Conservation (phyloP, 23 red algal species). For the Gracilaria vermiculophylla region DNA sequence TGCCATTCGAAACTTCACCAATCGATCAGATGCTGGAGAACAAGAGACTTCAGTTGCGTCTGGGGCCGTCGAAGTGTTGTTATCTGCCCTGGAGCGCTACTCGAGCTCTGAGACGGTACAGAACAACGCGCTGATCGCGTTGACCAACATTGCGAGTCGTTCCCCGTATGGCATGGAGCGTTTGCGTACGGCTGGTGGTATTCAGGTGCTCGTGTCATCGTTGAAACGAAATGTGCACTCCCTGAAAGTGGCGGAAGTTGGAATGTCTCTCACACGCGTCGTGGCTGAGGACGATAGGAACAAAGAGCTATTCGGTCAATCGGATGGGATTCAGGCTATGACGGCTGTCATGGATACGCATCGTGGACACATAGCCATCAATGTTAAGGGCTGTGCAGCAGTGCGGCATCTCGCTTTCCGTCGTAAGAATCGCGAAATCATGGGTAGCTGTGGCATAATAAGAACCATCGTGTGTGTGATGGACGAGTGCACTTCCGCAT, state of each 20-base stretch:
- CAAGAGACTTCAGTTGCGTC: slow-evolving; percentile 26
- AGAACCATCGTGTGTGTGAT: slow-evolving; percentile 26
- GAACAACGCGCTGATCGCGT: slow-evolving; percentile 40
- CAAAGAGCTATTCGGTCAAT: slow-evolving; percentile 47
- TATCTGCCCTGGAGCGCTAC: slow-evolving; percentile 54
- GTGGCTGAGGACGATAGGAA: slow-evolving; percentile 48
- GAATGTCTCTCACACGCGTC: slow-evolving; percentile 25
- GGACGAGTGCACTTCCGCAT: slow-evolving; percentile 2
- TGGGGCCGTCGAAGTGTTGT: slow-evolving; percentile 52
- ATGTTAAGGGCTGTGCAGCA: slow-evolving; percentile 43
- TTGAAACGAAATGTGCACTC: slow-evolving; percentile 34
- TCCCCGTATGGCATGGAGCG: slow-evolving; percentile 42
- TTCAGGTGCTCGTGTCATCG: slow-evolving; percentile 31
- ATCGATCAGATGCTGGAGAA: slow-evolving; percentile 1
- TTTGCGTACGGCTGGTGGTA: slow-evolving; percentile 37
- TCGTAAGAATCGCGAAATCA: slow-evolving; percentile 56
- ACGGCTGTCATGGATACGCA: slow-evolving; percentile 35
- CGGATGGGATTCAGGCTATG: slow-evolving; percentile 42
- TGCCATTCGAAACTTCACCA: slow-evolving; percentile 67
- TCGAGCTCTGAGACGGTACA: slow-evolving; percentile 32
- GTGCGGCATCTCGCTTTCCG: slow-evolving; percentile 54
- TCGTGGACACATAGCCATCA: slow-evolving; percentile 34
- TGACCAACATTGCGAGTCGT: slow-evolving; percentile 44
- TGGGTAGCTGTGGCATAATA: slow-evolving; percentile 54
- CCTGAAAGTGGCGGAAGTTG: slow-evolving; percentile 26